Evolutionary conservation across 257 asterid species (phyloP).

Genomic region (Fraxinus anomala): DNA sequence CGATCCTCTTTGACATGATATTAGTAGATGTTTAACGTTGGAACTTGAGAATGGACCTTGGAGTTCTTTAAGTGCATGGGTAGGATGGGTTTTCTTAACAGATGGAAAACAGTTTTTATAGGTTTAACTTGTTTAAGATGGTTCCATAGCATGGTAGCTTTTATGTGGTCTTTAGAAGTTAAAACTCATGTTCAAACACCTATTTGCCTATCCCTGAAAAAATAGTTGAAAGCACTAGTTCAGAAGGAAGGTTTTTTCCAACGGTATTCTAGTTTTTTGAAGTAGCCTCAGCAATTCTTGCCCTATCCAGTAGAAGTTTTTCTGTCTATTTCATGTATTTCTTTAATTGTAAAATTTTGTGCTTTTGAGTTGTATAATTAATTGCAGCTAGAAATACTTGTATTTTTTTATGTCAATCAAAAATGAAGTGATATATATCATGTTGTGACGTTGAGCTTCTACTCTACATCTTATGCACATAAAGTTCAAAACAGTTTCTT

Average conservation of each 20-base stretch:
- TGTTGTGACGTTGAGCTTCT: background rate
- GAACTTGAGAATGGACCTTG: background rate
- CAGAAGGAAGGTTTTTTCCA: slow-evolving; percentile 11
- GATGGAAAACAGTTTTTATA: background rate
- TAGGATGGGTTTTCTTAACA: too few relatives aligned
- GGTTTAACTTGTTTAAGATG: background rate
- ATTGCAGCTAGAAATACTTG: slow-evolving; percentile 11
- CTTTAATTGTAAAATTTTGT: slow-evolving; percentile 7
- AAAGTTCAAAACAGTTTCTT: background rate
- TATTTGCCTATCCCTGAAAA: background rate
- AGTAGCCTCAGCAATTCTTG: slow-evolving; percentile 6
- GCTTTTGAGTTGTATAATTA: background rate
- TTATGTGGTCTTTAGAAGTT: slow-evolving; percentile 12
- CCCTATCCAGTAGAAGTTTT: slow-evolving; percentile 15
- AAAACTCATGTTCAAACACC: slow-evolving; percentile 3
- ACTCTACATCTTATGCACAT: background rate
- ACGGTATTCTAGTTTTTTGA: background rate
- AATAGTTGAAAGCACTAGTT: slow-evolving; percentile 11
- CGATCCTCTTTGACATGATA: background rate
- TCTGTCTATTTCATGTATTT: slow-evolving; percentile 6
- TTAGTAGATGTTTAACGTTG: background rate
- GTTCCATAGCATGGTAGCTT: slow-evolving; percentile 13
- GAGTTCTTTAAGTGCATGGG: slow-evolving; percentile 10
- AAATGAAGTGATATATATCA: slow-evolving; percentile 6
- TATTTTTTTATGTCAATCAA: background rate